Evolutionary conservation across 352 stramenopile genomes (phyloP), one percentile per base, ranked within the genome.

Genomic region (Aphanomyces euteiches): DNA sequence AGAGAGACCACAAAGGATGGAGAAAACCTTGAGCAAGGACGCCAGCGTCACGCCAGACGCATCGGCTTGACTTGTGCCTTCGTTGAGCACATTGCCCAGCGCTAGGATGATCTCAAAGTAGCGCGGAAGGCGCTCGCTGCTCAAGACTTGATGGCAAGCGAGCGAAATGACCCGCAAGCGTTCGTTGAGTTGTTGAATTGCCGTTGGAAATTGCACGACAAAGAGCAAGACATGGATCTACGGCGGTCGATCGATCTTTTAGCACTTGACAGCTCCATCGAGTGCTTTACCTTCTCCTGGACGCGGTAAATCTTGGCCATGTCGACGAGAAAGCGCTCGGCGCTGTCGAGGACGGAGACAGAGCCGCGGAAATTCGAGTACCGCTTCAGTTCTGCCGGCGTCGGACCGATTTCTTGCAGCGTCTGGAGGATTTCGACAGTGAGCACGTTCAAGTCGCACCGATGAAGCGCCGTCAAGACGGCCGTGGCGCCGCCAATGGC

Each of bases 41-140:
- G 78, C 78, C 3, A 94, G 74, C 1, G 83, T 92, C 34, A 94
- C 78, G 36, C 86, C 86, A 15, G 78, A 75, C 1, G 86, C 81
- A 53, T 85, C 81, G 65, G 84, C 84, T 3, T 91, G 79, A 34
- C 92, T 82, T 0, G 82, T 89, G 28, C 86, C 86, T 15, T 80
- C 72, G 58, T 94, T 94, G 19, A 94, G 48, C 8, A 89, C 58
- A 50, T 94, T 94, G 3, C 86, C 86, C 57, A 92, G 88, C 15
- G 82, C 75, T 1, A 94, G 47, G 4, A 94, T 77, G 7, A 92
- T 75, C 69, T 94, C 84, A 60, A 92, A 92, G 61, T 78, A 92
- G 19, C 85, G 74, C 0, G 86, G 81, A 37, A 94, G 78, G 1
- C 85, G 79, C 45, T 92, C 85, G 57, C 86, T 90, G 36, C 79